Evolutionary conservation across 1,284 basidiomycete genomes (phyloP).

Genomic region (Cryptococcus floricola): DNA sequence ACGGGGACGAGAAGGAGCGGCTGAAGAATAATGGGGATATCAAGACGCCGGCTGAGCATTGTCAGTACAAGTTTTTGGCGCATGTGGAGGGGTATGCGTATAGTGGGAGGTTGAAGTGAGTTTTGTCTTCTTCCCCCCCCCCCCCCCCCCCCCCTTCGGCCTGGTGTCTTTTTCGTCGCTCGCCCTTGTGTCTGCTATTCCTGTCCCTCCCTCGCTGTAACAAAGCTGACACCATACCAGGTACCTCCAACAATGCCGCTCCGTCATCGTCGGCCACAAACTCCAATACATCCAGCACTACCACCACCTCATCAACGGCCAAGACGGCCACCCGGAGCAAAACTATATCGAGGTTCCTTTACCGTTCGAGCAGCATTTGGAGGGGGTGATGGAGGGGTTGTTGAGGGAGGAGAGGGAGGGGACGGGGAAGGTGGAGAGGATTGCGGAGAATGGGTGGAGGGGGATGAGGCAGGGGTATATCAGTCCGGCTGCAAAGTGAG

Average conservation of each 20-base stretch:
- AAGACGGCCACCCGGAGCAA: slow-evolving; percentile 34
- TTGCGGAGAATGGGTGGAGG: slow-evolving; percentile 39
- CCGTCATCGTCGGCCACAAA: slow-evolving; percentile 41
- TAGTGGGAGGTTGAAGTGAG: slow-evolving; percentile 43
- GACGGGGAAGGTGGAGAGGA: slow-evolving; percentile 31
- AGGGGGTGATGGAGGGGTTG: slow-evolving; percentile 38
- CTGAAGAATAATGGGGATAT: slow-evolving; percentile 24
- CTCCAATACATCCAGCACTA: slow-evolving; percentile 44
- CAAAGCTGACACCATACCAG: slow-evolving; percentile 6
- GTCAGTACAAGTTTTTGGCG: slow-evolving; percentile 43
- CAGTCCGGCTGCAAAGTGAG: slow-evolving; percentile 36
- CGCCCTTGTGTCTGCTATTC: no score
- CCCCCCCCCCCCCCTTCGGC: no score
- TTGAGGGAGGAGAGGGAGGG: slow-evolving; percentile 20
- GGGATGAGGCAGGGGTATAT: slow-evolving; percentile 39
- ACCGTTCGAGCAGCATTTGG: slow-evolving; percentile 30
- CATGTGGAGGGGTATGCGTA: slow-evolving; percentile 48
- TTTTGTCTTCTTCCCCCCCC: slow-evolving; percentile 1
- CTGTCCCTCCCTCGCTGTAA: no score
- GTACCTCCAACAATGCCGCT: slow-evolving; percentile 46
- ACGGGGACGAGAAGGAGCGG: slow-evolving; percentile 18
- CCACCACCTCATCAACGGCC: slow-evolving; percentile 42
- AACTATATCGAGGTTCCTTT: slow-evolving; percentile 41
- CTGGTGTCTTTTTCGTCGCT: background rate
- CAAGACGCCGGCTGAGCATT: slow-evolving; percentile 42